Base-by-base conservation (phyloP, 192 early-diverging fungal genomes). In the Rhizoclosmatium globosum region DNA sequence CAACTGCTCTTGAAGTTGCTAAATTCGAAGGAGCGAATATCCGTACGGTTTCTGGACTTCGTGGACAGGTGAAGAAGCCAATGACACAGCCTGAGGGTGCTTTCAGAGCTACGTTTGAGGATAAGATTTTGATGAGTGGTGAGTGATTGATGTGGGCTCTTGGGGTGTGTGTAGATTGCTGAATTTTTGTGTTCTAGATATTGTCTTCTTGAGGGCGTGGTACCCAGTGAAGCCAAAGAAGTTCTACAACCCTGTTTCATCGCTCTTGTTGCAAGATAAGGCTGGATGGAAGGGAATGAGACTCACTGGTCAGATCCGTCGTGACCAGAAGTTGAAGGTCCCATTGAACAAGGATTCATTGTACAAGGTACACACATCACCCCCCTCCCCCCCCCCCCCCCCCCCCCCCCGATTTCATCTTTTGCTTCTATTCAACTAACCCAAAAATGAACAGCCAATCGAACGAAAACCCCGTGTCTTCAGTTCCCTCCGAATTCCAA, bases 31-130 rank as follows among this genome's bases (percentile, higher is more conserved):
- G 98, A 46, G 98, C 97, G 2, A 90, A 88, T 53, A 94, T 99
- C 77, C 90, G 96, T 53, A 99, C 98, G 0, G 98, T 99, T 47
- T 93, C 91, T 80, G 98, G 98, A 42, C 96, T 99, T 81, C 91
- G 98, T 69, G 98, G 98, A 62, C 98, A 99, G 82, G 93, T 99
- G 70, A 98, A 99, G 85, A 98, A 99, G 87, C 88, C 90, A 3
- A 76, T 96, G 31, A 42, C 62, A 83, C 95, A 93, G 82, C 92
- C 94, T 0, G 93, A 94, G 57, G 98, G 98, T 44, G 86, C 88
- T 77, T 99, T 96, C 91, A 92, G 98, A 68, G 98, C 98, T 4
- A 95, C 96, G 7, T 99, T 99, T 82, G 98, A 99, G 86, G 98
- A 99, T 86, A 95, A 94, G 86, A 89, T 99, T 59, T 83, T 98